Percentiles rank a stretch among this genome's conserved stretches.
These are phyloP conservation scores for Ceratopteris richardii DNA, from an alignment of 75 land plant species.

Conservation along the genomic window DNA sequence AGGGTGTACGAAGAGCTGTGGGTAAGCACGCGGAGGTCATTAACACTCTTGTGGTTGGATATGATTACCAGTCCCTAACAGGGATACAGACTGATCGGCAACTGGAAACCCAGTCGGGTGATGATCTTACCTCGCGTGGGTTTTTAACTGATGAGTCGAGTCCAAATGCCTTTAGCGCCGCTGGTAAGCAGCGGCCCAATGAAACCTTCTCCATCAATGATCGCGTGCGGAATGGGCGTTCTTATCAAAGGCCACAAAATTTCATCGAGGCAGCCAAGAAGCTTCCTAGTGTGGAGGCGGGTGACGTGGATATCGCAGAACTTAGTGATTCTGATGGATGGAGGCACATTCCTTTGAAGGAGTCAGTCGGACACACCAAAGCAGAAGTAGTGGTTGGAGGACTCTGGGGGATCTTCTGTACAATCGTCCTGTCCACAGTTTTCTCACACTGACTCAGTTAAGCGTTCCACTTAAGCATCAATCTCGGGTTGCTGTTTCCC, in stretches of 20 bases:
- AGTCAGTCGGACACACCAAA: slow-evolving; percentile 41
- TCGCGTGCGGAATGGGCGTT: not conserved
- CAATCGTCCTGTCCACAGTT: slow-evolving; percentile 4
- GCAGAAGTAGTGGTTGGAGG: slow-evolving; percentile 39
- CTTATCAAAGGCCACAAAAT: not conserved
- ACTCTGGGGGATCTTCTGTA: slow-evolving; percentile 25
- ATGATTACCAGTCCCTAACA: not conserved
- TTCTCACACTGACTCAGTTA: no score
- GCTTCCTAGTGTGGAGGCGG: slow-evolving; percentile 6
- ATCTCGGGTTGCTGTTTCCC: no score
- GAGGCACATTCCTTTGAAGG: slow-evolving; percentile 38
- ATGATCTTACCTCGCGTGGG: no score
- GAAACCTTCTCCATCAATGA: no score
- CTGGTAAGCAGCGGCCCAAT: no score
- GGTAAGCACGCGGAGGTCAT: slow-evolving; percentile 49
- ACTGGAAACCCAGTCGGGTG: no score
- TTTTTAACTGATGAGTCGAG: no score
- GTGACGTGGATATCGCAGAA: slow-evolving; percentile 24
- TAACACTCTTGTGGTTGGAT: slow-evolving; percentile 23
- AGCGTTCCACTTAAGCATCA: no score
- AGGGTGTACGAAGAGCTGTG: slow-evolving; percentile 49
- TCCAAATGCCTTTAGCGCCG: no score
- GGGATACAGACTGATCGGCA: not conserved
- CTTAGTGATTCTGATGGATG: slow-evolving; percentile 21
- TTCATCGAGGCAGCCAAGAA: slow-evolving; percentile 15